These are phyloP conservation scores for Tricholoma sp. DNA, from an alignment of 768 basidiomycete species.

Conservation along the genomic window DNA sequence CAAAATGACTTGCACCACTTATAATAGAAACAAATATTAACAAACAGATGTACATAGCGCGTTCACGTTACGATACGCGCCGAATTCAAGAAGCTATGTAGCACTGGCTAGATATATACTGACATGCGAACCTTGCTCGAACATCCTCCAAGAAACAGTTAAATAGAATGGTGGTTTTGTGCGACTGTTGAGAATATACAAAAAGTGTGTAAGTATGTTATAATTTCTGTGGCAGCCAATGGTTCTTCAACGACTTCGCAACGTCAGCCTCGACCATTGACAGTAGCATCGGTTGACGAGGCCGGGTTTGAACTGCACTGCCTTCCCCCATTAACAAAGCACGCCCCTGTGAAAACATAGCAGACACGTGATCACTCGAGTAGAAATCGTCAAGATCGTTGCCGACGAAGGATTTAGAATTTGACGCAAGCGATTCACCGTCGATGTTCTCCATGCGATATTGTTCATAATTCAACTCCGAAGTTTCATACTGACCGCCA, in stretches of 20 bases:
- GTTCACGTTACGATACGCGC: no score
- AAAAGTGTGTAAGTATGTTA: conserved; percentile 18
- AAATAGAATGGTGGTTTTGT: no score
- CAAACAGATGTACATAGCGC: no score
- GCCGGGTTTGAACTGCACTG: background rate
- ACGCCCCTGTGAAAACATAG: conserved; percentile 30
- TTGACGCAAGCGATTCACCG: background rate
- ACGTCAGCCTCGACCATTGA: conserved; percentile 59
- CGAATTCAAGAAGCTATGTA: no score
- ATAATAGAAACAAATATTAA: no score
- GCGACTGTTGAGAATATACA: no score
- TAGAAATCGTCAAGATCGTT: background rate
- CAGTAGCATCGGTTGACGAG: conserved; percentile 17
- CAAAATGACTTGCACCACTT: no score
- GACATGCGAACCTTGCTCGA: no score
- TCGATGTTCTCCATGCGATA: background rate
- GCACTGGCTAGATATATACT: no score
- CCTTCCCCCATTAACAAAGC: conserved; percentile 38
- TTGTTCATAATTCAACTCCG: background rate
- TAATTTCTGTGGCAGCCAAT: conserved; percentile 64
- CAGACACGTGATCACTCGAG: background rate
- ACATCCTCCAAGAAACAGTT: no score
- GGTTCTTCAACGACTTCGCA: conserved; percentile 45
- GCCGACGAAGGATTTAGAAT: background rate
- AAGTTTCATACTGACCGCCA: background rate